Evolutionary conservation across 352 stramenopile genomes (phyloP).

Genomic region (Phytophthora sansomeana): DNA sequence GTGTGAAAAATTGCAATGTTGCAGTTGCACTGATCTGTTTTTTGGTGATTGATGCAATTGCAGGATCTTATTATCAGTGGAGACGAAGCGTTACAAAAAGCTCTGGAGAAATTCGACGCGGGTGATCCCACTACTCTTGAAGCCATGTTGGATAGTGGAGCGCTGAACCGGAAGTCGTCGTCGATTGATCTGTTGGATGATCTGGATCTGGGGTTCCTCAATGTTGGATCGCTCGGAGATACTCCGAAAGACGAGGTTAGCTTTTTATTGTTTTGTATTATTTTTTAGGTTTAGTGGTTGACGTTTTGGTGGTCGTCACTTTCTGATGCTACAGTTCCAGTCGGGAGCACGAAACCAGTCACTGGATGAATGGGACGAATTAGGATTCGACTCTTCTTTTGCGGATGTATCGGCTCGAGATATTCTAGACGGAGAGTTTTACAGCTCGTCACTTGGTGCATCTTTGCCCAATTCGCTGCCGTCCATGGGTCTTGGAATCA

Average conservation of each 20-base stretch:
- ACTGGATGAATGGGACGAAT: slow-evolving; percentile 87
- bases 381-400: slow-evolving; percentile 88
- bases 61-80: slow-evolving; percentile 93
- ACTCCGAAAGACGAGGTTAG: slow-evolving; percentile 84
- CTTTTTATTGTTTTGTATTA: slow-evolving; percentile 6
- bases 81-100: slow-evolving; percentile 89
- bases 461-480: slow-evolving; percentile 87
- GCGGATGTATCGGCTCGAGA: slow-evolving; percentile 76
- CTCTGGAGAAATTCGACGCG: slow-evolving; percentile 90
- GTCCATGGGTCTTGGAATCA: slow-evolving; percentile 89
- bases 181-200: slow-evolving; percentile 89
- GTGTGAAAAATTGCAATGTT: not conserved
- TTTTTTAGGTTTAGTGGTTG: slow-evolving; percentile 7
- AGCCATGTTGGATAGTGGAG: slow-evolving; percentile 84
- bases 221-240: slow-evolving; percentile 84
- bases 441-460: slow-evolving; percentile 83
- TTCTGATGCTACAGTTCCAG: slow-evolving; percentile 47
- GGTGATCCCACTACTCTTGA: slow-evolving; percentile 87
- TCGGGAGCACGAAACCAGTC: slow-evolving; percentile 72
- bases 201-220: slow-evolving; percentile 88
- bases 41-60: slow-evolving; percentile 13
- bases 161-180: slow-evolving; percentile 81
- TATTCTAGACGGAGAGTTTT: slow-evolving; percentile 85
- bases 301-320: not conserved
- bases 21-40: not conserved